These are phyloP conservation scores for Chytridium lagenaria DNA, from an alignment of 371 early-diverging fungal genomes.

Conservation along the genomic window DNA sequence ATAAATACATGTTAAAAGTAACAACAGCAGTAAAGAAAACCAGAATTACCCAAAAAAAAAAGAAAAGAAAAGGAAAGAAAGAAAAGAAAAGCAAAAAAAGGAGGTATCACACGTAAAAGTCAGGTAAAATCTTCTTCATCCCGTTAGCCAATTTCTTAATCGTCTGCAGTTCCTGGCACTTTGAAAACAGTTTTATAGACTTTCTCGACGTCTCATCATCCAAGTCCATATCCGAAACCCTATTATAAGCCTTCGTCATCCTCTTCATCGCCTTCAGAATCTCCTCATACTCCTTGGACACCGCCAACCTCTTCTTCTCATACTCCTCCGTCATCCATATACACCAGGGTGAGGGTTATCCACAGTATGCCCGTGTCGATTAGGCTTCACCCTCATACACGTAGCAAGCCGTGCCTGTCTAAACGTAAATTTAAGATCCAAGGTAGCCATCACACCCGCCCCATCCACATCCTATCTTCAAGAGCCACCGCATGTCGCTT, in stretches of 20 bases:
- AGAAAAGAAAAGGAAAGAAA: too few relatives aligned
- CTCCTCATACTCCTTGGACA: background rate
- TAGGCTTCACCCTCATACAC: constrained; percentile 1
- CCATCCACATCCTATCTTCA: too few relatives aligned
- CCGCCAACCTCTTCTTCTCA: background rate
- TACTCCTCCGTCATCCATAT: constrained; percentile 26
- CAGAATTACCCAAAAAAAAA: too few relatives aligned
- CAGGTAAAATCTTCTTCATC: background rate
- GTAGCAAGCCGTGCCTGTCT: too few relatives aligned
- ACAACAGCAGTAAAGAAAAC: too few relatives aligned
- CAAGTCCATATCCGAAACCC: background rate
- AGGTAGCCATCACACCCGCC: too few relatives aligned
- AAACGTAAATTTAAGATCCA: too few relatives aligned
- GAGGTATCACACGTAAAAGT: too few relatives aligned
- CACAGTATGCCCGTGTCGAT: constrained; percentile 29
- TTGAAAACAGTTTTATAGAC: background rate
- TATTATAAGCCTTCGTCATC: background rate
- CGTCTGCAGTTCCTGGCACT: background rate
- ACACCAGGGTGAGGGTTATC: constrained; percentile 20
- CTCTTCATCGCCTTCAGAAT: background rate
- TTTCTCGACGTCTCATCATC: background rate
- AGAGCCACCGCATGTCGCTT: too few relatives aligned
- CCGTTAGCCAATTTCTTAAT: background rate
- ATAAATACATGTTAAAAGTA: too few relatives aligned
- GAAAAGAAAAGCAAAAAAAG: too few relatives aligned